phyloP scores from a whole-genome alignment of 306 rosid species.

The Citrullus colocynthis region DNA sequence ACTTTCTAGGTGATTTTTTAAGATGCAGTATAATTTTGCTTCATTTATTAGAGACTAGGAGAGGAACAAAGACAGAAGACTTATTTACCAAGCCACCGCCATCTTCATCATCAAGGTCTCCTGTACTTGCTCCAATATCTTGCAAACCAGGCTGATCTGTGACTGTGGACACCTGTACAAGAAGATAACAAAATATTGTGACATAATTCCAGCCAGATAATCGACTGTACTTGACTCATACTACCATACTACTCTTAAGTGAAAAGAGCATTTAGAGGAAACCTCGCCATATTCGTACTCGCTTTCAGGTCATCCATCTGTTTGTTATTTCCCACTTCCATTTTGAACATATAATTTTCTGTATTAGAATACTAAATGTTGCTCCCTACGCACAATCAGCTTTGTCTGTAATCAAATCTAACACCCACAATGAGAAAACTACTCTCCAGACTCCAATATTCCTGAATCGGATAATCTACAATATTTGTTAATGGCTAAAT shows the following conservation, averaged over 20 bases:
- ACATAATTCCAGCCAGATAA: not conserved
- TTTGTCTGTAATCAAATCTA: not conserved
- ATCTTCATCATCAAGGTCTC: conserved; percentile 90
- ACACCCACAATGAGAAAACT: not conserved
- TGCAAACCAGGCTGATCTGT: conserved; percentile 72
- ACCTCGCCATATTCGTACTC: not conserved
- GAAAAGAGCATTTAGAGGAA: not conserved
- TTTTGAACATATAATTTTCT: not conserved
- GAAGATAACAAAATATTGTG: not conserved
- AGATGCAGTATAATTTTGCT: not conserved
- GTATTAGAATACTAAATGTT: not conserved
- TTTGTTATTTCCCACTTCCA: not conserved
- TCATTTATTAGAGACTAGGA: not conserved
- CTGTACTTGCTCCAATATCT: conserved; percentile 70
- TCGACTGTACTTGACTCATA: not conserved
- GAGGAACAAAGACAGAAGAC: conserved; percentile 2
- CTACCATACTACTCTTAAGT: not conserved
- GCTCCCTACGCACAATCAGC: not conserved
- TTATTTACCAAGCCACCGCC: conserved; percentile 78
- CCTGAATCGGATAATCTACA: not conserved
- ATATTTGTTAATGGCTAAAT: not conserved
- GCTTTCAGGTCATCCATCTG: not conserved
- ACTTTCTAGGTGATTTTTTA: not conserved
- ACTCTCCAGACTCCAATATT: not conserved
- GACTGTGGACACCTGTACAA: conserved; percentile 70